Conservation (phyloP, 2,329 filamentous ascomycete species). For the Penicillium sp. region DNA sequence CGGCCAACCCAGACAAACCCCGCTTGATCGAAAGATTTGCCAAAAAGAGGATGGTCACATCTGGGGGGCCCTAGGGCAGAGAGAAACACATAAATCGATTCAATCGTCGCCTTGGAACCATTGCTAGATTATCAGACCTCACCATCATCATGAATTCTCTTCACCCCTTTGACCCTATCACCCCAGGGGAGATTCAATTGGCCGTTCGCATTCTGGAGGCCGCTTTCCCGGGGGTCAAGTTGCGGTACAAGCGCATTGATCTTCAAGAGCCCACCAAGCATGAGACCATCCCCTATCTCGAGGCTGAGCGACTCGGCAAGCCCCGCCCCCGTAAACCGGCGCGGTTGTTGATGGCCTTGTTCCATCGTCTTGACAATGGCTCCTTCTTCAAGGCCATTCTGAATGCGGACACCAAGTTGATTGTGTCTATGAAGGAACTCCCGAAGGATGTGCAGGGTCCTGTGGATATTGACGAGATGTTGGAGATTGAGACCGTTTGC, state of each 20-base stretch:
- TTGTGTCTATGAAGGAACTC: constrained; percentile 47
- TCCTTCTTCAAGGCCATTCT: constrained; percentile 48
- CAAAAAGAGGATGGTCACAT: constrained; percentile 12
- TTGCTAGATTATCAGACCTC: background rate
- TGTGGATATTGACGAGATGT: constrained; percentile 62
- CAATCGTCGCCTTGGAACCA: background rate
- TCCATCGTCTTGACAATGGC: constrained; percentile 44
- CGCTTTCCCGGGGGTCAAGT: constrained; percentile 39
- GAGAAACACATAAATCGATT: constrained; percentile 15
- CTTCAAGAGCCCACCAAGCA: constrained; percentile 67
- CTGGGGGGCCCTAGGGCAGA: background rate
- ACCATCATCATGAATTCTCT: constrained; percentile 27
- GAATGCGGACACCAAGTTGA: constrained; percentile 45
- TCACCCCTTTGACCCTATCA: constrained; percentile 48
- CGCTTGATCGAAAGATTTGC: constrained; percentile 24
- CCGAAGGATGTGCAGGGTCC: constrained; percentile 56
- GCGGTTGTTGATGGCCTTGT: constrained; percentile 59
- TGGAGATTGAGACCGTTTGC: constrained; percentile 61
- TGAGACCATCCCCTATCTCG: constrained; percentile 62
- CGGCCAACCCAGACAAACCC: background rate
- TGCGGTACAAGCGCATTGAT: constrained; percentile 67
- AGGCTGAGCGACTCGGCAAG: constrained; percentile 61
- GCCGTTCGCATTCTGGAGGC: constrained; percentile 44
- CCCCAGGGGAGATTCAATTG: constrained; percentile 45
- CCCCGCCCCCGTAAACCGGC: constrained; percentile 56